These are phyloP conservation scores for Hansenula lynferdii DNA, from an alignment of 1,139 yeast species.

Conservation along the genomic window DNA sequence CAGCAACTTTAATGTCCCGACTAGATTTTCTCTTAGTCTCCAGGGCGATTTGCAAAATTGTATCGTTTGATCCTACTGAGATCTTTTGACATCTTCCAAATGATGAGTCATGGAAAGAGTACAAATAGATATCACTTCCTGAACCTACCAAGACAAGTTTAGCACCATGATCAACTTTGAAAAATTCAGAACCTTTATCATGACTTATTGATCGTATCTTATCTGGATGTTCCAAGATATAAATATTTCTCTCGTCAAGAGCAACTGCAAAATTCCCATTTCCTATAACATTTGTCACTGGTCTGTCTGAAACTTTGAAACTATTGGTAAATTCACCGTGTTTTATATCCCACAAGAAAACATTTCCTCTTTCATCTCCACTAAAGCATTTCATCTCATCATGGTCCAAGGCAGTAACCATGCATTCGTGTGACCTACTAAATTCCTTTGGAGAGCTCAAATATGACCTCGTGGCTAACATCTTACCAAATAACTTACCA, in stretches of 20 bases:
- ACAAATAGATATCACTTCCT: constrained; percentile 17
- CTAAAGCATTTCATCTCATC: constrained; percentile 31
- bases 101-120: constrained; percentile 21
- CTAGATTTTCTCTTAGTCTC: constrained; percentile 26
- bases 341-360: constrained; percentile 30
- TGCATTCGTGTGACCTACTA: constrained; percentile 25
- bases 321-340: constrained; percentile 18
- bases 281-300: constrained; percentile 23
- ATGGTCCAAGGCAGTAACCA: constrained; percentile 33
- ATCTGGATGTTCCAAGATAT: constrained; percentile 19
- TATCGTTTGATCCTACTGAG: constrained; percentile 25
- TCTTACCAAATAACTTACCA: constrained; percentile 36
- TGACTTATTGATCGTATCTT: background rate
- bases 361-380: constrained; percentile 36
- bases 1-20: constrained; percentile 35
- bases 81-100: constrained; percentile 23
- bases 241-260: constrained; percentile 19
- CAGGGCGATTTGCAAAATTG: constrained; percentile 34
- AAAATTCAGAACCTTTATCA: constrained; percentile 14
- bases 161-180: constrained; percentile 52
- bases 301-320: constrained; percentile 18
- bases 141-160: constrained; percentile 27
- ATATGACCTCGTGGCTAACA: constrained; percentile 31
- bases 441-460: constrained; percentile 33
- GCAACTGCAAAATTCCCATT: constrained; percentile 23